phyloP scores from a whole-genome alignment of 148 eudicot species.

The Spergularia bocconei region DNA sequence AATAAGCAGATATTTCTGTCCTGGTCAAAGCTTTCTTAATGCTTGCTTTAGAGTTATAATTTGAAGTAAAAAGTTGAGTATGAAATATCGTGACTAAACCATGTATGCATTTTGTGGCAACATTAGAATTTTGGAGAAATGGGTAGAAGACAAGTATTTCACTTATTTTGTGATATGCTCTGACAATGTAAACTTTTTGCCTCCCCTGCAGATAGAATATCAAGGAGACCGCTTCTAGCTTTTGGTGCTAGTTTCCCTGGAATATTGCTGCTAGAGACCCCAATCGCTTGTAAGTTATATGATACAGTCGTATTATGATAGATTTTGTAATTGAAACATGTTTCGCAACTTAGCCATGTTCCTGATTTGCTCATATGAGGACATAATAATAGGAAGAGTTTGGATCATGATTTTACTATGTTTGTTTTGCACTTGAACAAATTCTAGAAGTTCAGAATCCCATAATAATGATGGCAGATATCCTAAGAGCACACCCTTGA shows the following conservation, averaged over 20 bases:
- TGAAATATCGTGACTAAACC: no score
- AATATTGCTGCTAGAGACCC: slow-evolving; percentile 42
- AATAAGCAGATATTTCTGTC: no score
- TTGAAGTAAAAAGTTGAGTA: no score
- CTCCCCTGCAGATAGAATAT: slow-evolving; percentile 43
- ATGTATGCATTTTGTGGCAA: no score
- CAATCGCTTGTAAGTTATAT: slow-evolving; percentile 59
- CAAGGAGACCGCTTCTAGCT: slow-evolving; percentile 73
- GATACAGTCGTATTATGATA: not conserved
- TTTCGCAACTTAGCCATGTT: not conserved
- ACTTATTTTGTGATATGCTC: not conserved
- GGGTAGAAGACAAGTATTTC: not conserved
- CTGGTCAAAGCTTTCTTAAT: no score
- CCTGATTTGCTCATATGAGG: not conserved
- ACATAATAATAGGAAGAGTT: not conserved
- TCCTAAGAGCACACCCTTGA: slow-evolving; percentile 72
- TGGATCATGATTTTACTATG: not conserved
- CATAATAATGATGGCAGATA: slow-evolving; percentile 38
- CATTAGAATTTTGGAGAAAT: not conserved
- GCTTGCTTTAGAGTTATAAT: no score
- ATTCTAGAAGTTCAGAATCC: slow-evolving; percentile 29
- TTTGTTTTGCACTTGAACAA: slow-evolving; percentile 6
- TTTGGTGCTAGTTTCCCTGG: slow-evolving; percentile 64
- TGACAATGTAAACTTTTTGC: not conserved
- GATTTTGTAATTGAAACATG: not conserved